Conservation (phyloP, 768 basidiomycete species). For the Suillus americanus region DNA sequence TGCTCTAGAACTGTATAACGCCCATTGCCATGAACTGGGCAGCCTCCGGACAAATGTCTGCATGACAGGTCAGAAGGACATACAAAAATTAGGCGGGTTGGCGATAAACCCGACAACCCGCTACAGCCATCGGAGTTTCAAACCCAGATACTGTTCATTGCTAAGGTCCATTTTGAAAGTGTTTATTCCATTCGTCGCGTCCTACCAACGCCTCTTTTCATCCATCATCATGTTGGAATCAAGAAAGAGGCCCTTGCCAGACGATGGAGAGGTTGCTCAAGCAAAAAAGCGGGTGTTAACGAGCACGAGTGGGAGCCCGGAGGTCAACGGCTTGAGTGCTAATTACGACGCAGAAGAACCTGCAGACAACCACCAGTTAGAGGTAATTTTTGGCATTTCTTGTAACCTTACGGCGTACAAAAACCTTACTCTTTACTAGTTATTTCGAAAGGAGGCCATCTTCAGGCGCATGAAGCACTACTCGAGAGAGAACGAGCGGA, state of each 20-base stretch:
- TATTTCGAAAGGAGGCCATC: constrained; percentile 86
- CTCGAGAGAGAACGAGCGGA: constrained; percentile 69
- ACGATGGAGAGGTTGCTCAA: constrained; percentile 46
- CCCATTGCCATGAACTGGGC: constrained; percentile 27
- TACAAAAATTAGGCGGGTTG: neutral
- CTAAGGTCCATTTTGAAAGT: constrained; percentile 14
- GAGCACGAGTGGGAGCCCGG: constrained; percentile 50
- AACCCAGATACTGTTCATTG: constrained; percentile 10
- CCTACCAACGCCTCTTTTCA: constrained; percentile 12
- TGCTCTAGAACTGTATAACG: constrained; percentile 15
- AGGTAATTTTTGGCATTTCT: constrained; percentile 43
- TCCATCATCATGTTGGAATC: constrained; percentile 46
- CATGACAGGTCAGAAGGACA: constrained; percentile 18
- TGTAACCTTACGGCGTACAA: neutral
- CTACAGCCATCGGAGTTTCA: constrained; percentile 28
- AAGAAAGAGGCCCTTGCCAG: constrained; percentile 56
- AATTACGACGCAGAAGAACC: constrained; percentile 39
- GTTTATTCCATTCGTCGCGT: constrained; percentile 11
- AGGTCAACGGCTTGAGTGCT: constrained; percentile 46
- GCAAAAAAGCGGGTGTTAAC: constrained; percentile 59
- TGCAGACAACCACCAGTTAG: constrained; percentile 55
- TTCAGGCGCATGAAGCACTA: constrained; percentile 85
- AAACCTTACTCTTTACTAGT: constrained; percentile 38
- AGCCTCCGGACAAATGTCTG: constrained; percentile 25
- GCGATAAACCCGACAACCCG: neutral